Evolutionary conservation across 129 eudicot genomes (phyloP).

Genomic region (Chrysanthemum seticuspe): DNA sequence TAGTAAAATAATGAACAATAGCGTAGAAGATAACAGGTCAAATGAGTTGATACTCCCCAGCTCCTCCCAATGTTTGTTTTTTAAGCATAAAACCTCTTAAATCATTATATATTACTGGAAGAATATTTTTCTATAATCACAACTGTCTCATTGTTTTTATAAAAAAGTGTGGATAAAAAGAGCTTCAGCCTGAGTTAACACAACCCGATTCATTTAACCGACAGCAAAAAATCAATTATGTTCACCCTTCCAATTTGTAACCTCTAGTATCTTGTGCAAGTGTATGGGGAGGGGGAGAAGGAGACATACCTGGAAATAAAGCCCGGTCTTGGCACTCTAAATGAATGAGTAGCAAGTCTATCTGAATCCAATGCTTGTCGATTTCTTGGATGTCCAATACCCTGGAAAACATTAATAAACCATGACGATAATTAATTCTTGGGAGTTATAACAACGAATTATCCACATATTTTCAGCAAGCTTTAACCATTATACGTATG

Average conservation of each 20-base stretch:
- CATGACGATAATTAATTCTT: not conserved
- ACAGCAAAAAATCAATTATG: no score
- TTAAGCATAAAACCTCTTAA: not conserved
- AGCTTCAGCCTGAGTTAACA: no score
- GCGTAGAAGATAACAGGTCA: not conserved
- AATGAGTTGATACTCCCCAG: not conserved
- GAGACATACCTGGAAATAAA: constrained; percentile 69
- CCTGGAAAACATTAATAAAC: constrained; percentile 42
- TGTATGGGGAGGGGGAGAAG: not conserved
- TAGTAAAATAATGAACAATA: not conserved
- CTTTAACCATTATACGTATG: not conserved
- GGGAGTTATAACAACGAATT: not conserved
- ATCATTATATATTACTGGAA: not conserved
- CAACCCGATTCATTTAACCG: no score
- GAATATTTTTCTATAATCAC: no score
- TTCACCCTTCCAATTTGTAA: no score
- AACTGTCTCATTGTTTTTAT: no score
- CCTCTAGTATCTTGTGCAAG: not conserved
- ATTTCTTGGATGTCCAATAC: constrained; percentile 60
- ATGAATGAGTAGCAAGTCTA: constrained; percentile 81
- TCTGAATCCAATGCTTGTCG: constrained; percentile 59
- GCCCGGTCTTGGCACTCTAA: constrained; percentile 69
- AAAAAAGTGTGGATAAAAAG: no score
- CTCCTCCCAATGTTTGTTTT: not conserved
- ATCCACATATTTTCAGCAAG: constrained; percentile 8